A percentile compares a stretch with the other conserved stretches of the same genome.
These are phyloP conservation scores for Metschnikowia santaceciliae DNA, from an alignment of 805 yeast genomes.

Conservation along the genomic window DNA sequence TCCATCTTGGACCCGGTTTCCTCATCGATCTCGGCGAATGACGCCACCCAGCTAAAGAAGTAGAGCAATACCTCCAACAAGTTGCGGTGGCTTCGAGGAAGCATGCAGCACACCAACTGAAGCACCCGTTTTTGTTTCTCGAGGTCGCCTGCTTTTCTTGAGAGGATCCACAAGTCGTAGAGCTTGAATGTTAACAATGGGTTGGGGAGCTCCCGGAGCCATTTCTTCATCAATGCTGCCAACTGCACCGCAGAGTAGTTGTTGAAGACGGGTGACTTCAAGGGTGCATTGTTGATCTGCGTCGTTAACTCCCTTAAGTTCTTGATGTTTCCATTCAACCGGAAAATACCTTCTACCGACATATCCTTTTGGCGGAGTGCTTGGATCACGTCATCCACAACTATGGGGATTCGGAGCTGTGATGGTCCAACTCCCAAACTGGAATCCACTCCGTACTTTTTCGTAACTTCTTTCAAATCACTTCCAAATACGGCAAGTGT, in stretches of 20 bases:
- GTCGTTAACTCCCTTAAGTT: conserved; percentile 70
- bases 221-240: conserved; percentile 89
- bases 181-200: conserved; percentile 77
- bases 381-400: conserved; percentile 80
- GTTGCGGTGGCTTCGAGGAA: conserved; percentile 81
- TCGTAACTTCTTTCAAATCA: conserved; percentile 65
- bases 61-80: conserved; percentile 79
- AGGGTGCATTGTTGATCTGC: conserved; percentile 69
- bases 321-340: conserved; percentile 93
- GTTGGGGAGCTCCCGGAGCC: conserved; percentile 86
- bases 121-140: conserved; percentile 49
- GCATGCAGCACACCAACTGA: conserved; percentile 65
- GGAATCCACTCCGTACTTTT: conserved; percentile 75
- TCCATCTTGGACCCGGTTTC: conserved; percentile 91
- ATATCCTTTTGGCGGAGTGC: conserved; percentile 87
- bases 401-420: conserved; percentile 73
- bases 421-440: conserved; percentile 81
- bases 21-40: conserved; percentile 90
- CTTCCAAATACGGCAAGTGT: conserved; percentile 63
- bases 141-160: conserved; percentile 50
- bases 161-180: conserved; percentile 73
- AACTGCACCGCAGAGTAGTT: conserved; percentile 84
- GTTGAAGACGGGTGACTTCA: conserved; percentile 63
- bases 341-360: conserved; percentile 93
- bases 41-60: conserved; percentile 92